These are phyloP conservation scores for Alternaria postmessia DNA, from an alignment of 2,329 filamentous ascomycete genomes.

Conservation along the genomic window DNA sequence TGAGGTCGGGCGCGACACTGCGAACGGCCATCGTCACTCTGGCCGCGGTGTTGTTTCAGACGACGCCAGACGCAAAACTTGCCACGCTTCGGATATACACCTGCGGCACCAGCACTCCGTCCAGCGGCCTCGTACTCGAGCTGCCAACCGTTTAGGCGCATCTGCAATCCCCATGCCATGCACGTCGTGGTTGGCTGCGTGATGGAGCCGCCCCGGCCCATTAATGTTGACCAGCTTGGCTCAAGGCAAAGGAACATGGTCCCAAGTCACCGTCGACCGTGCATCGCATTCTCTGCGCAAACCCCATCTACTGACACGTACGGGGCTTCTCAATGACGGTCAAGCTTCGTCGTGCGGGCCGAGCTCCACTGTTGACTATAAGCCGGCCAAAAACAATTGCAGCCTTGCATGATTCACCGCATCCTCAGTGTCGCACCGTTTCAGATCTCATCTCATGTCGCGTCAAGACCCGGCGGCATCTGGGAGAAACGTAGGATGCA, in stretches of 20 bases:
- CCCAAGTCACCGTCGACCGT: conserved; percentile 24
- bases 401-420: conserved; percentile 26
- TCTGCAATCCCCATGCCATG: conserved; percentile 11
- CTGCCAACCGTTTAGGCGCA: conserved; percentile 8
- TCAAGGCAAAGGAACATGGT: conserved; percentile 9
- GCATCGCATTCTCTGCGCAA: conserved; percentile 35
- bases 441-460: conserved; percentile 15
- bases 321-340: conserved; percentile 13
- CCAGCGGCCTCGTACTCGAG: neutral
- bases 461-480: neutral
- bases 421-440: conserved; percentile 25
- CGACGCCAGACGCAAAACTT: conserved; percentile 20
- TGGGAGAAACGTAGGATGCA: neutral
- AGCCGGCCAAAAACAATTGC: conserved; percentile 18
- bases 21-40: conserved; percentile 6
- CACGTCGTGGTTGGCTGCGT: conserved; percentile 27
- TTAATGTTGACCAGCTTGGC: conserved; percentile 18
- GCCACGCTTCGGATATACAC: conserved; percentile 30
- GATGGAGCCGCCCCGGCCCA: conserved; percentile 26
- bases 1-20: neutral
- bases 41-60: conserved; percentile 27
- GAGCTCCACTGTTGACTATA: conserved; percentile 32
- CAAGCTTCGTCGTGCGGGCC: conserved; percentile 35
- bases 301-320: conserved; percentile 33
- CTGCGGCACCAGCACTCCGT: conserved; percentile 17